phyloP scores from a whole-genome alignment of 495 filamentous ascomycete genomes.

The Lentithecium fluviatile region DNA sequence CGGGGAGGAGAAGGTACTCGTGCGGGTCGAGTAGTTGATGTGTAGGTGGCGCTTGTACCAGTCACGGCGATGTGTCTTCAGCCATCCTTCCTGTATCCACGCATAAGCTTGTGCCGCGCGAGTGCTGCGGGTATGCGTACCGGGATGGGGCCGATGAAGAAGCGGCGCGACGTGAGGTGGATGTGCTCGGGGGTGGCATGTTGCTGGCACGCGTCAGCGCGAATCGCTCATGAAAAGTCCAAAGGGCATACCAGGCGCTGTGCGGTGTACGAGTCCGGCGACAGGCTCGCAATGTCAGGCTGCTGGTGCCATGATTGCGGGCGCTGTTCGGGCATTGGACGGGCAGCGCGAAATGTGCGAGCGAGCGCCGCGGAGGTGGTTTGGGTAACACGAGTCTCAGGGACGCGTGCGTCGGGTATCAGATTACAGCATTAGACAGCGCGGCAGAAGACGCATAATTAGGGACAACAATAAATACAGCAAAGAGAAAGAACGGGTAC shows the following conservation, averaged over 20 bases:
- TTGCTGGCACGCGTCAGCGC: conserved; percentile 44
- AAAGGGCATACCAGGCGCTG: conserved; percentile 52
- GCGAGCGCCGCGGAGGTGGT: not conserved
- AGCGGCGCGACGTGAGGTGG: conserved; percentile 60
- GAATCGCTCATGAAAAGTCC: not conserved
- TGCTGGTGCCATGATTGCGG: conserved; percentile 33
- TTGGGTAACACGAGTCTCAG: conserved; percentile 4
- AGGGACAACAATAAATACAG: not conserved
- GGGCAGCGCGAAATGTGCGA: too few species aligned
- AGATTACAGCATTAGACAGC: not conserved
- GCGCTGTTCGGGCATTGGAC: conserved; percentile 16
- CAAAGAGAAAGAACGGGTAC: not conserved
- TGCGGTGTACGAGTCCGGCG: conserved; percentile 41
- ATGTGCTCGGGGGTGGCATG: conserved; percentile 64
- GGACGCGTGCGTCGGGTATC: not conserved
- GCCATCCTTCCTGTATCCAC: conserved; percentile 54
- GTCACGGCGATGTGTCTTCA: conserved; percentile 61
- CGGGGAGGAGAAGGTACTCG: conserved; percentile 55
- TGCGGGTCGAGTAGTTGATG: conserved; percentile 58
- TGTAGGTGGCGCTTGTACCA: conserved; percentile 60
- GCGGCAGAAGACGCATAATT: not conserved
- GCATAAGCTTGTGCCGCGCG: conserved; percentile 3
- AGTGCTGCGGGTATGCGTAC: conserved; percentile 12
- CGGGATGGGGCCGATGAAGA: conserved; percentile 69
- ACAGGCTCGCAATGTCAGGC: conserved; percentile 29